phyloP scores from a whole-genome alignment of 371 early-diverging fungal genomes.

The Rhizomucor pusillus region DNA sequence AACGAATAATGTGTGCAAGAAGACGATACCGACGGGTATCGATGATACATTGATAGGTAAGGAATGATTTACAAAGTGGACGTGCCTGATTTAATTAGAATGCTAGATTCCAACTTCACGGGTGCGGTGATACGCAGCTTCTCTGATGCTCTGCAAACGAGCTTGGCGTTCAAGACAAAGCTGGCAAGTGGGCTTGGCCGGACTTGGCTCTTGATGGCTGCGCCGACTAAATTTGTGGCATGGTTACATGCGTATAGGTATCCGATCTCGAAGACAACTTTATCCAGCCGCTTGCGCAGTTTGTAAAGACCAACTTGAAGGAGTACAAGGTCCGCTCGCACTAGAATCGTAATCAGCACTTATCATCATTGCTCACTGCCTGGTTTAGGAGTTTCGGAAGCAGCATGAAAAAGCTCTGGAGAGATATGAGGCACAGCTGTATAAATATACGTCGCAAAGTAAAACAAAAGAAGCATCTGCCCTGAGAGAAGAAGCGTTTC shows the following conservation, averaged over 20 bases:
- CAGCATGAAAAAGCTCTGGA: slow-evolving; percentile 59
- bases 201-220: slow-evolving; percentile 10
- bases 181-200: slow-evolving; percentile 29
- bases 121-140: slow-evolving; percentile 46
- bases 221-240: slow-evolving; percentile 2
- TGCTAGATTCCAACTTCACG: slow-evolving; percentile 41
- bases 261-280: slow-evolving; percentile 60
- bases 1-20: slow-evolving; percentile 22
- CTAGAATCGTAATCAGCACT: background rate
- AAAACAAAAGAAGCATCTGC: slow-evolving; percentile 68
- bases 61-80: background rate
- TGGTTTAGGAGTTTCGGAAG: slow-evolving; percentile 48
- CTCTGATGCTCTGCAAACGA: slow-evolving; percentile 55
- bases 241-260: slow-evolving; percentile 32
- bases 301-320: slow-evolving; percentile 57
- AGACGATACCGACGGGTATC: slow-evolving; percentile 19
- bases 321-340: slow-evolving; percentile 13
- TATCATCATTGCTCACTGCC: background rate
- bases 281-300: slow-evolving; percentile 58
- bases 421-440: slow-evolving; percentile 61
- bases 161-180: slow-evolving; percentile 55
- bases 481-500: slow-evolving; percentile 67
- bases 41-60: slow-evolving; percentile 46
- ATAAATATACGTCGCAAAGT: slow-evolving; percentile 55
- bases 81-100: no score